Percentiles rank a stretch among this genome's conserved stretches.
Conservation (phyloP, 495 filamentous ascomycete genomes). For the Friedmanniomyces simplex region DNA sequence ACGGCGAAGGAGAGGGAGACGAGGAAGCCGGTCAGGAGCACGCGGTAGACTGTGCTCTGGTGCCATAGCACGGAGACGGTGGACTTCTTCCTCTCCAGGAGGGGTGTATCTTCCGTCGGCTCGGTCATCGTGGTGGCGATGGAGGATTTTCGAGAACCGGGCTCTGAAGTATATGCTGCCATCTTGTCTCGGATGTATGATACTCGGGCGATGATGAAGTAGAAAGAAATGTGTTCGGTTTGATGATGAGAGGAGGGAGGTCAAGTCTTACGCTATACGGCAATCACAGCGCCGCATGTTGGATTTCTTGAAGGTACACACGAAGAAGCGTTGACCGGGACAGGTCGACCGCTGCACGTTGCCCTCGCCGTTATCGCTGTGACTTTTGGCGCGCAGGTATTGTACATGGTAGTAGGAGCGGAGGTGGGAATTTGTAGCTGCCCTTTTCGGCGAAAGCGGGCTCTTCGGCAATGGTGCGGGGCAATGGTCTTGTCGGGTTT, state of each 20-base stretch:
- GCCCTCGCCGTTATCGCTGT: neutral
- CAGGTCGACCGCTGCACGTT: neutral
- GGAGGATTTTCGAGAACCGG: neutral
- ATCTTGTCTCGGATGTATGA: neutral
- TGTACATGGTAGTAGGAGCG: too few species aligned
- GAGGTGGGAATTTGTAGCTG: neutral
- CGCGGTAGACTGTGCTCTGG: conserved; percentile 21
- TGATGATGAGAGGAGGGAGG: neutral
- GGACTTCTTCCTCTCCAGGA: conserved; percentile 6
- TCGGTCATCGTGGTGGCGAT: conserved; percentile 1
- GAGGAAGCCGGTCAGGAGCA: conserved; percentile 42
- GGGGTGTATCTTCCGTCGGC: conserved; percentile 2
- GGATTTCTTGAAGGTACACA: neutral
- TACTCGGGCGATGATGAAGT: neutral
- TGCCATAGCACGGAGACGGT: conserved; percentile 7
- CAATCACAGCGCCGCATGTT: neutral
- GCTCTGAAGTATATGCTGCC: neutral
- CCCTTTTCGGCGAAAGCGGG: neutral
- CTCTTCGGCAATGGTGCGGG: neutral
- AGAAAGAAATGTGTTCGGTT: neutral
- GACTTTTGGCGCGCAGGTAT: neutral
- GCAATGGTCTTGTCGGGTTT: neutral
- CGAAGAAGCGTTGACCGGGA: neutral
- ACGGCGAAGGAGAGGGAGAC: conserved; percentile 47
- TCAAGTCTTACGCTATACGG: neutral